Conservation (phyloP, 495 filamentous ascomycete genomes). For the Letharia lupina region DNA sequence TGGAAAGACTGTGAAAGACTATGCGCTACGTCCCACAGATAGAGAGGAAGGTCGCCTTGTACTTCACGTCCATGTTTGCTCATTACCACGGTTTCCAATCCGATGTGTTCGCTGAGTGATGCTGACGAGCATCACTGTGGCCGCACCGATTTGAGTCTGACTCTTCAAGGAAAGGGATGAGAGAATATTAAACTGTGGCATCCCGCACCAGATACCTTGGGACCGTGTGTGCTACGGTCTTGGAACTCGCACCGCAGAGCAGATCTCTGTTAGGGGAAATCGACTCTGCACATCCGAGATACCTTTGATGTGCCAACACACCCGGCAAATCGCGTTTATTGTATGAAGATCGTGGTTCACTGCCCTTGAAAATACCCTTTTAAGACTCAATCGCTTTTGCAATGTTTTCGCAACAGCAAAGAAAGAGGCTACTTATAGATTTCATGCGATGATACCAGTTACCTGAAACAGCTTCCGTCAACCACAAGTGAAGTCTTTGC, state of each 20-base stretch:
- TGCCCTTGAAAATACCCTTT: not conserved
- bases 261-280: not conserved
- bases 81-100: not conserved
- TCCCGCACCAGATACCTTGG: not conserved
- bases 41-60: not conserved
- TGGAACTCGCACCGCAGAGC: not conserved
- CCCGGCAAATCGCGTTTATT: not conserved
- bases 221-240: not conserved
- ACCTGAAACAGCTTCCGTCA: too few species aligned
- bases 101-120: not conserved
- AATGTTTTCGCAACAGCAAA: too few species aligned
- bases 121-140: not conserved
- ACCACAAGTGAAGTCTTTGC: too few species aligned
- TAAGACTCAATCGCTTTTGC: not conserved
- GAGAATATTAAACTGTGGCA: not conserved
- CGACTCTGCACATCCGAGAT: not conserved
- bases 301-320: not conserved
- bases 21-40: not conserved
- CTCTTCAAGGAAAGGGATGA: not conserved
- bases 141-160: not conserved
- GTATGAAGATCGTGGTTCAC: not conserved
- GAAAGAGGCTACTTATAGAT: too few species aligned
- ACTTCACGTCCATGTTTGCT: not conserved
- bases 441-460: too few species aligned
- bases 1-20: not conserved